Conservation (phyloP, 495 filamentous ascomycete genomes). For the Aspergillus mulundensis region DNA sequence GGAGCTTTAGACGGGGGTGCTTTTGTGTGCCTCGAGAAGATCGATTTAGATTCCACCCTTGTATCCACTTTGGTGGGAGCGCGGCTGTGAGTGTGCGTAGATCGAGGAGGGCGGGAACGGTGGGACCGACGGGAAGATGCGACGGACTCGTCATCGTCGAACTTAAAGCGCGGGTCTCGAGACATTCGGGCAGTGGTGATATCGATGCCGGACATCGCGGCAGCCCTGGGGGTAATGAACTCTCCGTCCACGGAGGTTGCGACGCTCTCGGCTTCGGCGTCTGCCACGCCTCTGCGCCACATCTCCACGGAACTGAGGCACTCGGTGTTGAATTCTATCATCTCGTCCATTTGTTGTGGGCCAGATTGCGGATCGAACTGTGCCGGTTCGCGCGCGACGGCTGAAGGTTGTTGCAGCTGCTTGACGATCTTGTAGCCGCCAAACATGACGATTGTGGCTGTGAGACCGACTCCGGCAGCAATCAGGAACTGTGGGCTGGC, state of each 20-base stretch:
- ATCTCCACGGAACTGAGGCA: constrained; percentile 64
- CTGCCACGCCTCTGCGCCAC: constrained; percentile 85
- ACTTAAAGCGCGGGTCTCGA: constrained; percentile 38
- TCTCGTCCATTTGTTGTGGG: constrained; percentile 47
- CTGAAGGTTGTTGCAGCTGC: constrained; percentile 52
- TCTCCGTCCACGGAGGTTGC: constrained; percentile 77
- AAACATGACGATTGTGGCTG: constrained; percentile 87
- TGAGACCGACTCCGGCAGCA: constrained; percentile 80
- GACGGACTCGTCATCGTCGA: constrained; percentile 35
- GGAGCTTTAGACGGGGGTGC: constrained; percentile 17
- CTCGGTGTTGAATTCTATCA: constrained; percentile 53
- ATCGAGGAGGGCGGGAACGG: constrained; percentile 26
- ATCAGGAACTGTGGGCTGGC: constrained; percentile 90
- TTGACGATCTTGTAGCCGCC: constrained; percentile 97
- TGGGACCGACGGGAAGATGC: constrained; percentile 38
- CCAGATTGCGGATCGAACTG: constrained; percentile 5
- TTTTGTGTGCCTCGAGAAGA: constrained; percentile 11
- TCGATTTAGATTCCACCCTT: constrained; percentile 22
- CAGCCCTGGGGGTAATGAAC: constrained; percentile 76
- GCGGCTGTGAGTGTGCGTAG: neutral
- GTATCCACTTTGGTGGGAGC: constrained; percentile 22
- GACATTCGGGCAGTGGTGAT: constrained; percentile 33
- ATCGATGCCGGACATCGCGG: constrained; percentile 53
- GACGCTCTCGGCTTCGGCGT: constrained; percentile 52
- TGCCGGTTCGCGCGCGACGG: constrained; percentile 1